Base-by-base conservation (phyloP, 2,329 filamentous ascomycete genomes). In the Xylariaceae sp. region DNA sequence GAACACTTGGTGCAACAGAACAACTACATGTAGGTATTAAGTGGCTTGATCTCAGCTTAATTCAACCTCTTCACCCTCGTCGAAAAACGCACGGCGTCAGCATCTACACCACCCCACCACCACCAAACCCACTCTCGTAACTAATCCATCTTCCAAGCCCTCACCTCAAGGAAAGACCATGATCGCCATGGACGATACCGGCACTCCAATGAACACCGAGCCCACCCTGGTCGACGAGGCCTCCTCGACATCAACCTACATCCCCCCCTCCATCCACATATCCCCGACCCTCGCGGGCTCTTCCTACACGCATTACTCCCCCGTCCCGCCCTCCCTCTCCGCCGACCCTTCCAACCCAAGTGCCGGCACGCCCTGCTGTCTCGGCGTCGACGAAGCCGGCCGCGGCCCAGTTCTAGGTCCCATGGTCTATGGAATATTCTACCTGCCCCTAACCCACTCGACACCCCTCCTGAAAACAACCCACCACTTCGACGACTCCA, bases 401-500 rank as follows among this genome's bases (percentile, higher is more conserved):
- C 83, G 92, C 63, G 92, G 92, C 1, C 92, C 92, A 19, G 92
- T 96, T n/a, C 80, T 97, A 11, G 92, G 89, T 58, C 85, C 76
- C 60, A 86, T 87, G 84, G 83, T 87, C 61, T 87, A 87, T 72
- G 81, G 77, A 56, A 74, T 85, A 61, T 86, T 85, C 72, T 84
- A 80, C 72, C 88, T 95, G 57, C 95, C 95, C 45, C 69, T 89
- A 2, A 77, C 83, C 0, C 74, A 83, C 27, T 80, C 85, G 22
- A 83, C 86, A 64, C 78, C 86, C 1, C 82, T 96, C 27, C 83
- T 97, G 18, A 86, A 89, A 45, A 71, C 81, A 33, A 82, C 83
- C 4, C 86, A 96, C 73, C 87, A 86, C 74, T 96, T 96, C 71
- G 87, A 96, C 75, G 92, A 97, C 75, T 95, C 88, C 67, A 97